phyloP scores from a whole-genome alignment of 2,329 filamentous ascomycete species.

The Aureobasidium sp. region DNA sequence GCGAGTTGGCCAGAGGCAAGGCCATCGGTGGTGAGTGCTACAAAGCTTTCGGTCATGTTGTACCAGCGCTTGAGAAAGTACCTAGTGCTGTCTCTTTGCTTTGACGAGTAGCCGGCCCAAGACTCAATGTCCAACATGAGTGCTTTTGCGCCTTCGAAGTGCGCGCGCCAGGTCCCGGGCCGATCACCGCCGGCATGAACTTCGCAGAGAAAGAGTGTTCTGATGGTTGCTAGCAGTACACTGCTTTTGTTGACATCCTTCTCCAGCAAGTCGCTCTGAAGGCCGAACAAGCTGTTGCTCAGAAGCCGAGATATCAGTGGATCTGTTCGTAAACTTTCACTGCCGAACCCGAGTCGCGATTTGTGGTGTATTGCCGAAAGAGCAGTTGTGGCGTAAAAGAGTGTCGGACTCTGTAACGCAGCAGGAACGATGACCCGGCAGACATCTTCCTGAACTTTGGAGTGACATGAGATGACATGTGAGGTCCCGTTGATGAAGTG shows the following conservation, averaged over 20 bases:
- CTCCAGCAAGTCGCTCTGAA: slow-evolving; percentile 10
- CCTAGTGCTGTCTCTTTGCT: slow-evolving; percentile 6
- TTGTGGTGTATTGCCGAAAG: slow-evolving; percentile 16
- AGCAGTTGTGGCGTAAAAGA: slow-evolving; percentile 15
- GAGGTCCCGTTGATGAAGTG: slow-evolving; percentile 14
- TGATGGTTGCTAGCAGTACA: slow-evolving; percentile 11
- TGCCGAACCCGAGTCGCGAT: background rate
- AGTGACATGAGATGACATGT: slow-evolving; percentile 16
- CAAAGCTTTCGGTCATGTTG: slow-evolving; percentile 16
- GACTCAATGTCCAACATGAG: slow-evolving; percentile 13
- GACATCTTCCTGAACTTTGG: slow-evolving; percentile 14
- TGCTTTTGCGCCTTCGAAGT: slow-evolving; percentile 17
- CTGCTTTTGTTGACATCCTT: slow-evolving; percentile 12
- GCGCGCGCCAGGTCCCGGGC: slow-evolving; percentile 14
- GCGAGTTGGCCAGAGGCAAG: slow-evolving; percentile 12
- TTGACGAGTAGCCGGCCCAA: slow-evolving; percentile 8
- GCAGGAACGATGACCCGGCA: slow-evolving; percentile 15
- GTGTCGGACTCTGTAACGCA: slow-evolving; percentile 6
- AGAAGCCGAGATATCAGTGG: slow-evolving; percentile 5
- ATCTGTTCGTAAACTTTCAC: background rate
- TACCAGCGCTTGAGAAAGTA: slow-evolving; percentile 17
- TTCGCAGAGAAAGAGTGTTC: slow-evolving; percentile 16
- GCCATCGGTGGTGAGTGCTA: slow-evolving; percentile 12
- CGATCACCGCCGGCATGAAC: slow-evolving; percentile 14
- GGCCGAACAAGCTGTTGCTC: slow-evolving; percentile 11